Evolutionary conservation across 1,284 basidiomycete species (phyloP), one percentile per base, ranked within the genome.

Genomic region (Ceratobasidium sp.): DNA sequence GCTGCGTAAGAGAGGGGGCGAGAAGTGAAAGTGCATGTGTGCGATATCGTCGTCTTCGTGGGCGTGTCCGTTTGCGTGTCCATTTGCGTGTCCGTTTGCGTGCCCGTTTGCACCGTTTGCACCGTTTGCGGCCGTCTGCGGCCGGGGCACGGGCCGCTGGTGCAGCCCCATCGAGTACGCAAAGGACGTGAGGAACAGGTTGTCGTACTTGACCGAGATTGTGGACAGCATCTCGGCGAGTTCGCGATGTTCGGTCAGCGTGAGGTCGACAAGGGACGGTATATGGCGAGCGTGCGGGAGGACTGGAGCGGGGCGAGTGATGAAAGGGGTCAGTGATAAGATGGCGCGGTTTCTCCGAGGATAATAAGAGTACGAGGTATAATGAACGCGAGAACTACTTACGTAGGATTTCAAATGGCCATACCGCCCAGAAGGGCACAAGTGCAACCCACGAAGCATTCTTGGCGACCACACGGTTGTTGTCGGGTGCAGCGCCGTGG

Each of bases 101-200:
- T 49, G 8, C 46, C 69, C 69, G 34, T 73, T 73, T 27, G 41
- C 49, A 13, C 65, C 65, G 24, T 69, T 69, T 1, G 58, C 41
- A n/a, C n/a, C n/a, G n/a, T n/a, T n/a, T n/a, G n/a, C n/a, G 22
- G 43, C 62, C 43, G 43, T 24, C 13, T 29, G 48, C 22, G 69
- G n/a, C n/a, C 37, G 29, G 1, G 90, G 89, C 1, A 89, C 82
- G 0, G 94, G 92, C 2, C 88, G 87, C 82, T 94, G 96, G 82
- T 93, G 95, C 58, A 98, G 86, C 51, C 95, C 96, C 95, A 98
- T 97, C n/a, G 93, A 96, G 81, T 98, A 98, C 0, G 96, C 92
- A 83, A 98, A 98, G 0, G 94, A 93, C 80, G 92, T 93, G 13
- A 83, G 85, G 82, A 94, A 94, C 34, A 96, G 84, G 80, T 96